Conservation (phyloP, 2,329 filamentous ascomycete species). For the Falciphora oryzae region DNA sequence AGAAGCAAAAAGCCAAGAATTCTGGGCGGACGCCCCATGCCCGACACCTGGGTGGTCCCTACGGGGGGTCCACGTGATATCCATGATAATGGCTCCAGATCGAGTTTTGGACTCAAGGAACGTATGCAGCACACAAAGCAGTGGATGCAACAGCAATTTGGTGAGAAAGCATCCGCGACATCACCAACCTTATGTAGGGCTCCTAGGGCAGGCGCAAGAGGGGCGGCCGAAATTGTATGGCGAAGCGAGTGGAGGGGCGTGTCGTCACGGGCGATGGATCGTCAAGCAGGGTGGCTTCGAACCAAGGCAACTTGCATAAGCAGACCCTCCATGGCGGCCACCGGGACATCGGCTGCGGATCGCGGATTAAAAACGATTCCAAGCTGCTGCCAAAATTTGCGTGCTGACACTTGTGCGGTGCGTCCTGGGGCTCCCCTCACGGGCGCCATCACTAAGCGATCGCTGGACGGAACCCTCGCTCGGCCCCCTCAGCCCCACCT, state of each 20-base stretch:
- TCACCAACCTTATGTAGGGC: not conserved
- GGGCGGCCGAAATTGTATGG: not conserved
- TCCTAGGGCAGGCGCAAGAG: not conserved
- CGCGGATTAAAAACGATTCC: not conserved
- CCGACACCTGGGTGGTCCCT: not conserved
- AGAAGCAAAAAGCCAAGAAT: not conserved
- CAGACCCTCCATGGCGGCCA: not conserved
- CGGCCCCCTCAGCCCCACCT: not conserved
- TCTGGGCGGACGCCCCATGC: not conserved
- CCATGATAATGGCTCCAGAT: no score
- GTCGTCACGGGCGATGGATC: not conserved
- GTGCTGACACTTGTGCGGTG: not conserved
- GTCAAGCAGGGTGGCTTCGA: not conserved
- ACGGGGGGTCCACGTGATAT: not conserved
- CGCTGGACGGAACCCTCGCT: not conserved
- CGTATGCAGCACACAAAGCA: no score
- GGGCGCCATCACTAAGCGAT: not conserved
- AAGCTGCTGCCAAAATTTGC: not conserved
- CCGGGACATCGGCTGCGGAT: not conserved
- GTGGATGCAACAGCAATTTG: no score
- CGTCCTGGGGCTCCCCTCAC: not conserved
- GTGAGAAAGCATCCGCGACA: no score
- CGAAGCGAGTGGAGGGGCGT: not conserved
- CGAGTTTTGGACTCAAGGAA: no score
- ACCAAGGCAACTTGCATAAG: not conserved